phyloP scores from a whole-genome alignment of 2,329 filamentous ascomycete species.

The Monosporascus sp. region DNA sequence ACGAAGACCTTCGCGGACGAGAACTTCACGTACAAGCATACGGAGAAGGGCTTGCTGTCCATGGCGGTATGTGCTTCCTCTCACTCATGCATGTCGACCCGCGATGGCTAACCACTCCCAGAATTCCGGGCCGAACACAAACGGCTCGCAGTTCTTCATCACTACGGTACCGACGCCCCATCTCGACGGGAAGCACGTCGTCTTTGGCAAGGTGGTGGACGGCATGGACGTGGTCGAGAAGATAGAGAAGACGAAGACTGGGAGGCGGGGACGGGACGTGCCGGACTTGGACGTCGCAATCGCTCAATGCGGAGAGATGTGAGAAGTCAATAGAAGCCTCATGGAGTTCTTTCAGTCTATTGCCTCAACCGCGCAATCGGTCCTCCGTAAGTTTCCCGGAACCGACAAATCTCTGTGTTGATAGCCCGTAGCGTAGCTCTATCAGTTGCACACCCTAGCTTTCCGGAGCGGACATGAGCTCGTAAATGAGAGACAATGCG shows the following conservation, averaged over 20 bases:
- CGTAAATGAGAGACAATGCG: too few relatives aligned
- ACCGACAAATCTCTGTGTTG: too few relatives aligned
- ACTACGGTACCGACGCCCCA: conserved; percentile 84
- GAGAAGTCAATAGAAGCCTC: conserved; percentile 2
- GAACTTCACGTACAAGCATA: conserved; percentile 78
- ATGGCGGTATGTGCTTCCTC: conserved; percentile 71
- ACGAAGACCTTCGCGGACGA: conserved; percentile 82
- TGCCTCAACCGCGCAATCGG: too few relatives aligned
- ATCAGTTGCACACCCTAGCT: too few relatives aligned
- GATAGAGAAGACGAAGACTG: conserved; percentile 86
- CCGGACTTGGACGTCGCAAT: conserved; percentile 82
- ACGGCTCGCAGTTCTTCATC: conserved; percentile 97
- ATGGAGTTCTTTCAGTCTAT: too few relatives aligned
- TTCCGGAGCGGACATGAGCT: too few relatives aligned
- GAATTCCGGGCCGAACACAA: conserved; percentile 89
- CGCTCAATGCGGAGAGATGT: conserved; percentile 92
- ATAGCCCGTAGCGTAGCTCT: too few relatives aligned
- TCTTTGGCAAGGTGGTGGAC: conserved; percentile 85
- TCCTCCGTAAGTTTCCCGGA: too few relatives aligned
- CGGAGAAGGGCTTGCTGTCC: conserved; percentile 71
- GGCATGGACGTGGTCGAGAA: conserved; percentile 89
- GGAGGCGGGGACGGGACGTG: conserved; percentile 65
- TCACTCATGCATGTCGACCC: neutral
- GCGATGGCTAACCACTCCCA: conserved; percentile 27
- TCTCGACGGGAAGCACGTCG: conserved; percentile 88